Conservation (phyloP, 495 filamentous ascomycete genomes). For the Penicillium robsamsonii region DNA sequence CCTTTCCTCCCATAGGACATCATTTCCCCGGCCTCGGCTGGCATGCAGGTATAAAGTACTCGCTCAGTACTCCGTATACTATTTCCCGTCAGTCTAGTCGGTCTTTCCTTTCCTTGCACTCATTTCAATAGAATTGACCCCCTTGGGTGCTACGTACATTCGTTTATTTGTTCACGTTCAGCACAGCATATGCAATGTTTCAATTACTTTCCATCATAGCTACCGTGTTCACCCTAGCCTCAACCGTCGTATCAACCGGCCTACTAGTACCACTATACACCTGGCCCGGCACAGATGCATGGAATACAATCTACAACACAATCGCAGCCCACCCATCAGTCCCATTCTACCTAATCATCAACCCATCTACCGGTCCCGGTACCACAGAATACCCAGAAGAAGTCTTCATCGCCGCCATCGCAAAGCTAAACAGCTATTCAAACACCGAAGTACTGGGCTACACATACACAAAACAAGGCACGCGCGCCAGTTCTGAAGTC, state of each 20-base stretch:
- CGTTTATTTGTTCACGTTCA: not conserved
- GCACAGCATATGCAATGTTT: conserved; percentile 5
- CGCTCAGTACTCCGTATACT: not conserved
- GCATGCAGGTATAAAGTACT: not conserved
- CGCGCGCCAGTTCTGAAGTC: conserved; percentile 27
- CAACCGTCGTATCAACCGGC: conserved; percentile 23
- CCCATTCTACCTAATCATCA: conserved; percentile 44
- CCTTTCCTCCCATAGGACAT: not conserved
- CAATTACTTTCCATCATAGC: conserved; percentile 11
- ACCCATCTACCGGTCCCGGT: conserved; percentile 49
- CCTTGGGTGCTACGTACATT: not conserved
- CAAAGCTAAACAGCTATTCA: conserved; percentile 38
- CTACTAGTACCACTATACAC: conserved; percentile 52
- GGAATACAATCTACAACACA: conserved; percentile 40
- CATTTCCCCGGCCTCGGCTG: not conserved
- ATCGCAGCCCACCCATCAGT: conserved; percentile 35
- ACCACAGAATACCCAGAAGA: conserved; percentile 27
- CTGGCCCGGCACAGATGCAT: conserved; percentile 45
- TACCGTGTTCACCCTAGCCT: conserved; percentile 14
- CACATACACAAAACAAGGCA: conserved; percentile 39
- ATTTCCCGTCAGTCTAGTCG: not conserved
- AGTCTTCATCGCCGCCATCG: conserved; percentile 33
- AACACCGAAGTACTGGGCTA: conserved; percentile 52
- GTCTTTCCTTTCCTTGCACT: not conserved
- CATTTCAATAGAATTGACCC: not conserved